A percentile compares a stretch with the other conserved stretches of the same genome.
Conservation (phyloP, 148 eudicot species). For the Chenopodium album region DNA sequence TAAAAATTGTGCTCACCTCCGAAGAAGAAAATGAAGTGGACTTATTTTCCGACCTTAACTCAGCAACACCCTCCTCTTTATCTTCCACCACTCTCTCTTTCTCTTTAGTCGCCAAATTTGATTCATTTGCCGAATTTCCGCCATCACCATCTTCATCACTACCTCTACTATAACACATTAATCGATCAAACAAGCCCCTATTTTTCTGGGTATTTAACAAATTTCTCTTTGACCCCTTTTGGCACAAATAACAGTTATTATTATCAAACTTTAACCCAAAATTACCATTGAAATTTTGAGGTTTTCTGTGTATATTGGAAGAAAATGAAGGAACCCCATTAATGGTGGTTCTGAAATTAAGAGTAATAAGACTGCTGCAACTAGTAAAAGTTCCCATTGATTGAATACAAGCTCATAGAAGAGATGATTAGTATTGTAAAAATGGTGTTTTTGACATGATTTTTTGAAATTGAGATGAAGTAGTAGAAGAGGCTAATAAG, state of each 20-base stretch:
- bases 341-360: constrained; percentile 26
- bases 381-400: constrained; percentile 28
- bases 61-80: constrained; percentile 6
- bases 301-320: not conserved
- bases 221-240: constrained; percentile 26
- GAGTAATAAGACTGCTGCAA: constrained; percentile 18
- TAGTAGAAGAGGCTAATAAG: not conserved
- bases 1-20: constrained; percentile 22
- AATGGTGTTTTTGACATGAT: not conserved
- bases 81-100: constrained; percentile 30
- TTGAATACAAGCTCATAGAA: constrained; percentile 2
- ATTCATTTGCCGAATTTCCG: constrained; percentile 33
- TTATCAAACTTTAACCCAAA: constrained; percentile 16
- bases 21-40: constrained; percentile 20
- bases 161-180: constrained; percentile 42
- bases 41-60: constrained; percentile 12
- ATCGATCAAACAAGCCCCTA: constrained; percentile 26
- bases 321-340: constrained; percentile 13
- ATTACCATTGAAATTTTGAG: not conserved
- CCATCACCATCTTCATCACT: constrained; percentile 29
- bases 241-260: constrained; percentile 36
- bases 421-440: not conserved
- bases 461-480: not conserved
- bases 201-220: constrained; percentile 18
- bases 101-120: constrained; percentile 59